phyloP scores from a whole-genome alignment of 345 rosid genomes.

The Eucalyptus virginea region DNA sequence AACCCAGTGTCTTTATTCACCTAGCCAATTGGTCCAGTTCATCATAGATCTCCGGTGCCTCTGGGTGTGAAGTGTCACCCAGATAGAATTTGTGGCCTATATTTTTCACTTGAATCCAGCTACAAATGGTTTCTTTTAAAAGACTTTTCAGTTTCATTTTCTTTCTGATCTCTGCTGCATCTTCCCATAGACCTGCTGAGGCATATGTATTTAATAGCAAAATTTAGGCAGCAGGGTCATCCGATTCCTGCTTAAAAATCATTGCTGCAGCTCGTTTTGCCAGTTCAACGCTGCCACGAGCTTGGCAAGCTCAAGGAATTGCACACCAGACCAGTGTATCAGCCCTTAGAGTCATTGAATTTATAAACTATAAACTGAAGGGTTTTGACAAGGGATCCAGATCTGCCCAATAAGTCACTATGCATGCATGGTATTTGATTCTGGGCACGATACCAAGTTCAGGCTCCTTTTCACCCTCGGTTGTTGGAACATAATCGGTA shows the following conservation, averaged over 20 bases:
- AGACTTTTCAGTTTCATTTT: conserved; percentile 44
- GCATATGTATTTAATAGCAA: conserved; percentile 60
- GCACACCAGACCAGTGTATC: conserved; percentile 50
- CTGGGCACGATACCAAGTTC: conserved; percentile 41
- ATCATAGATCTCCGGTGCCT: conserved; percentile 18
- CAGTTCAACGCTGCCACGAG: conserved; percentile 28
- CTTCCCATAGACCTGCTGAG: conserved; percentile 52
- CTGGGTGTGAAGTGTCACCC: conserved; percentile 60
- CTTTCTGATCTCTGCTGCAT: conserved; percentile 36
- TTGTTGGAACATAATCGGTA: not conserved
- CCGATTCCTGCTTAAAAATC: conserved; percentile 45
- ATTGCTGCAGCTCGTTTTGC: conserved; percentile 45
- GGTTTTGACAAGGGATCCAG: conserved; percentile 41
- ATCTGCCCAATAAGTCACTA: conserved; percentile 58
- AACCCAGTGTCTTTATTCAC: conserved; percentile 43
- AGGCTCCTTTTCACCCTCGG: not conserved
- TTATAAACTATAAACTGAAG: conserved; percentile 39
- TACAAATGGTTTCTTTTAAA: conserved; percentile 63
- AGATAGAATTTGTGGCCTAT: conserved; percentile 51
- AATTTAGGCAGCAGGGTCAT: conserved; percentile 54
- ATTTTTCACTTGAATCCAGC: conserved; percentile 63
- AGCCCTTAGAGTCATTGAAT: conserved; percentile 37
- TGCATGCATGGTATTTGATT: conserved; percentile 74
- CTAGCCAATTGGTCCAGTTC: conserved; percentile 28
- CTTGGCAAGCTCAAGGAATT: conserved; percentile 62